A percentile compares a stretch with the other conserved stretches of the same genome.
These are phyloP conservation scores for Massarina eburnea DNA, from an alignment of 2,329 filamentous ascomycete species.

Conservation along the genomic window DNA sequence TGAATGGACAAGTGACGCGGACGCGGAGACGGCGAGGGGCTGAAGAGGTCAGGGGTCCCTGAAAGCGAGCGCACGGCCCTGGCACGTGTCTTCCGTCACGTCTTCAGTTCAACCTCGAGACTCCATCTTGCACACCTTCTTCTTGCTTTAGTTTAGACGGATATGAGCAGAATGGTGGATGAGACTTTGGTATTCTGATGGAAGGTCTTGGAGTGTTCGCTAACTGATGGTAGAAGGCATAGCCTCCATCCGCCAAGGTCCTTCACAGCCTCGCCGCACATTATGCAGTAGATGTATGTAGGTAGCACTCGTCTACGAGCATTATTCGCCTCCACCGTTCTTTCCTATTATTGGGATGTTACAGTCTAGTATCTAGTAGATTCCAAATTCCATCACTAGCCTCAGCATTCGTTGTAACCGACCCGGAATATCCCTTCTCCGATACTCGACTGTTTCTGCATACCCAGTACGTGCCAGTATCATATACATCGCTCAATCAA, in stretches of 20 bases:
- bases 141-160: too few relatives aligned
- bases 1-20: too few relatives aligned
- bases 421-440: not conserved
- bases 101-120: too few relatives aligned
- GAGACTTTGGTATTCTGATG: too few relatives aligned
- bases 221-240: not conserved
- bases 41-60: too few relatives aligned
- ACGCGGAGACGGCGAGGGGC: too few relatives aligned
- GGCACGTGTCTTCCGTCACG: too few relatives aligned
- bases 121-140: too few relatives aligned
- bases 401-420: not conserved
- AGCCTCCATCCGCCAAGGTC: not conserved
- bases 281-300: not conserved
- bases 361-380: not conserved
- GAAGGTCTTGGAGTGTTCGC: not conserved
- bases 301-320: not conserved
- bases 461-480: not conserved
- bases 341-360: not conserved
- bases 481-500: not conserved
- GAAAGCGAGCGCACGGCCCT: too few relatives aligned
- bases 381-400: not conserved
- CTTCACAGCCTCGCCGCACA: not conserved
- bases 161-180: too few relatives aligned
- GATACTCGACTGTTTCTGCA: not conserved
- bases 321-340: not conserved